phyloP scores from a whole-genome alignment of 495 filamentous ascomycete species.

The Staphylotrichum tortipilum region DNA sequence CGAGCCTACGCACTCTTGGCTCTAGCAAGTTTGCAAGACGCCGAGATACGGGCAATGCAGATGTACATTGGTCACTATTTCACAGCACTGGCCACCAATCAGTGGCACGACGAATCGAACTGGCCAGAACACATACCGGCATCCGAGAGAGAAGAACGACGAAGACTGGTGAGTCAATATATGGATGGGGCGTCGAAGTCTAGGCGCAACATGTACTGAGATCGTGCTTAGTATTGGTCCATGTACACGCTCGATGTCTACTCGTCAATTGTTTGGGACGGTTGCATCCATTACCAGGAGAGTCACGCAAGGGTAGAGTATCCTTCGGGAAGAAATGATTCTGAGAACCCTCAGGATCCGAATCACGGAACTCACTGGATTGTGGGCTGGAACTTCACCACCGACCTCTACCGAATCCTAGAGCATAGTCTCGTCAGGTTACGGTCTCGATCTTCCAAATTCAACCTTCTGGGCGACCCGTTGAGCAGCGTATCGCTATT shows the following conservation, averaged over 20 bases:
- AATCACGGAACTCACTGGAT: background rate
- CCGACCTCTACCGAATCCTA: slow-evolving; percentile 3
- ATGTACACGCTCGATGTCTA: slow-evolving; percentile 46
- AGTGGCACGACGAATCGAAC: slow-evolving; percentile 41
- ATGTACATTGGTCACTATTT: slow-evolving; percentile 41
- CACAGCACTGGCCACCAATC: slow-evolving; percentile 35
- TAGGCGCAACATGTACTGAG: slow-evolving; percentile 3
- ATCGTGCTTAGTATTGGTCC: slow-evolving; percentile 39
- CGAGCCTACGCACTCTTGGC: slow-evolving; percentile 39
- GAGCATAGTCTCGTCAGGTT: background rate
- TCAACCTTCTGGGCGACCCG: background rate
- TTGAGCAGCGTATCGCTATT: background rate
- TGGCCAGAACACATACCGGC: slow-evolving; percentile 37
- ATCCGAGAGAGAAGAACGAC: slow-evolving; percentile 40
- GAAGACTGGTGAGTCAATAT: slow-evolving; percentile 30
- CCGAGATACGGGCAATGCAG: slow-evolving; percentile 39
- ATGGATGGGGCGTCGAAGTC: background rate
- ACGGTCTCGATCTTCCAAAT: slow-evolving; percentile 1
- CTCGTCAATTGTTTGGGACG: slow-evolving; percentile 40
- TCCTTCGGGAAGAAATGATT: slow-evolving; percentile 1
- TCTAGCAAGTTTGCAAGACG: slow-evolving; percentile 40
- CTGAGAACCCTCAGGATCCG: background rate
- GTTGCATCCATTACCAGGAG: slow-evolving; percentile 27
- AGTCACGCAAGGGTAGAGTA: slow-evolving; percentile 1
- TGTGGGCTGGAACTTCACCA: background rate